These are phyloP conservation scores for Capsaspora owczarzaki DNA, from an alignment of 78 protist genomes.

Conservation along the genomic window DNA sequence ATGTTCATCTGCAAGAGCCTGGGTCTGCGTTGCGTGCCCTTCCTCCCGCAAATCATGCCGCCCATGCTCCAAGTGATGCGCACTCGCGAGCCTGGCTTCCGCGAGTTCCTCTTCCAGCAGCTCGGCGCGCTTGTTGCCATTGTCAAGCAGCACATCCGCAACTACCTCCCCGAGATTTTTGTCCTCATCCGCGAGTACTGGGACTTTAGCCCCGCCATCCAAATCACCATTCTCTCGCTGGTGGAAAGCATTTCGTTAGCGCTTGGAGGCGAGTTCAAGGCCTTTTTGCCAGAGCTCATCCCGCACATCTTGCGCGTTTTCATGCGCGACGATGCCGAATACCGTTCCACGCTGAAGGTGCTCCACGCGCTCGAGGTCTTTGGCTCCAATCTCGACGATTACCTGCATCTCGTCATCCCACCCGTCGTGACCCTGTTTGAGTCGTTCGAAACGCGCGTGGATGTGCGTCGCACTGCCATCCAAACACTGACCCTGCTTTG, in stretches of 20 bases:
- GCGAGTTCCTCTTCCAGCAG: slow-evolving; percentile 67
- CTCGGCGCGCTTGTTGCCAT: slow-evolving; percentile 65
- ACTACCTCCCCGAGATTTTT: slow-evolving; percentile 60
- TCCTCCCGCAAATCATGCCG: slow-evolving; percentile 64
- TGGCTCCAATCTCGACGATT: slow-evolving; percentile 81
- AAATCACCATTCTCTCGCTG: slow-evolving; percentile 58
- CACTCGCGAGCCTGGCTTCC: slow-evolving; percentile 47
- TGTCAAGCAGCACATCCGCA: slow-evolving; percentile 83
- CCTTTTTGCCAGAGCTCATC: slow-evolving; percentile 68
- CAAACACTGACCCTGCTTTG: slow-evolving; percentile 61
- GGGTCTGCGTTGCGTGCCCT: slow-evolving; percentile 71
- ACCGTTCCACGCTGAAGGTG: slow-evolving; percentile 14
- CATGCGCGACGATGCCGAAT: slow-evolving; percentile 13
- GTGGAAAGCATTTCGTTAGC: slow-evolving; percentile 75
- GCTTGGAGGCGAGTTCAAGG: slow-evolving; percentile 78
- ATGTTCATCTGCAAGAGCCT: slow-evolving; percentile 67
- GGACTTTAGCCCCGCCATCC: slow-evolving; percentile 29
- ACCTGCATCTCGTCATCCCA: slow-evolving; percentile 83
- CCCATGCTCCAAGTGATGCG: slow-evolving; percentile 61
- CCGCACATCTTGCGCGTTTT: slow-evolving; percentile 68
- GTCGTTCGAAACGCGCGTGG: not conserved
- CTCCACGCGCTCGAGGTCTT: slow-evolving; percentile 64
- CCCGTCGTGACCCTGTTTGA: slow-evolving; percentile 66
- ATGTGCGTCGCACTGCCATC: slow-evolving; percentile 18
- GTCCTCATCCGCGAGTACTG: slow-evolving; percentile 73